Conservation (phyloP, 1,139 yeast species). For the Kurtzmaniella quercitrusa region DNA sequence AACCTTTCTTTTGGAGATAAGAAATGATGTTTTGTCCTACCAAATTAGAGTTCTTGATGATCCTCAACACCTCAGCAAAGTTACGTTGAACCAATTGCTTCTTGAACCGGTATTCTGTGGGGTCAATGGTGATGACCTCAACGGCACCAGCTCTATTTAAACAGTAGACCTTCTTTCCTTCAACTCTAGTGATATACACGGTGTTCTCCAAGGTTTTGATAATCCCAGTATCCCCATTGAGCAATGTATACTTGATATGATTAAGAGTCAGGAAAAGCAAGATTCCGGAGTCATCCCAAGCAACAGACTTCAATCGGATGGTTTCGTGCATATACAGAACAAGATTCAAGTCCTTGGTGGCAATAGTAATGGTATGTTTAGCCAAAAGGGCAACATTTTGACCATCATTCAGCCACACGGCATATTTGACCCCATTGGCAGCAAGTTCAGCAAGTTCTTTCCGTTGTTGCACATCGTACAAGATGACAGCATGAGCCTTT, state of each 20-base stretch:
- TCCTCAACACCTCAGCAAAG: slow-evolving; percentile 86
- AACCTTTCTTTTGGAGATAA: slow-evolving; percentile 91
- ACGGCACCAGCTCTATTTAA: slow-evolving; percentile 84
- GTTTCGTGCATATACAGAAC: slow-evolving; percentile 92
- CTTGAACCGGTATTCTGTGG: slow-evolving; percentile 96
- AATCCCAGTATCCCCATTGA: slow-evolving; percentile 94
- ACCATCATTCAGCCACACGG: slow-evolving; percentile 84
- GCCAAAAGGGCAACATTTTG: slow-evolving; percentile 84
- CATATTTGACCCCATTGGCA: slow-evolving; percentile 82
- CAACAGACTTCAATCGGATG: slow-evolving; percentile 93
- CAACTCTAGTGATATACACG: slow-evolving; percentile 73
- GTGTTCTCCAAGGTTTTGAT: slow-evolving; percentile 90
- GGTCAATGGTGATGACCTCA: slow-evolving; percentile 76
- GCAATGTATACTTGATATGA: slow-evolving; percentile 88
- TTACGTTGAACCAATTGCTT: slow-evolving; percentile 86
- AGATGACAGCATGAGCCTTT: slow-evolving; percentile 66
- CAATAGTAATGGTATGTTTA: slow-evolving; percentile 90
- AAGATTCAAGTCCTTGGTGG: slow-evolving; percentile 71
- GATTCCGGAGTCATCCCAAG: slow-evolving; percentile 95
- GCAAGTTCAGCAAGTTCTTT: slow-evolving; percentile 67
- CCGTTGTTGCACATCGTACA: slow-evolving; percentile 92
- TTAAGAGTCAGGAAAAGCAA: slow-evolving; percentile 89
- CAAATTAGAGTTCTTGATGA: slow-evolving; percentile 81
- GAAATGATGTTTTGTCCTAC: slow-evolving; percentile 98
- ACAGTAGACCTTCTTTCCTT: slow-evolving; percentile 70